These are phyloP conservation scores for Eutrema japonicum DNA, from an alignment of 345 rosid genomes.

Conservation along the genomic window DNA sequence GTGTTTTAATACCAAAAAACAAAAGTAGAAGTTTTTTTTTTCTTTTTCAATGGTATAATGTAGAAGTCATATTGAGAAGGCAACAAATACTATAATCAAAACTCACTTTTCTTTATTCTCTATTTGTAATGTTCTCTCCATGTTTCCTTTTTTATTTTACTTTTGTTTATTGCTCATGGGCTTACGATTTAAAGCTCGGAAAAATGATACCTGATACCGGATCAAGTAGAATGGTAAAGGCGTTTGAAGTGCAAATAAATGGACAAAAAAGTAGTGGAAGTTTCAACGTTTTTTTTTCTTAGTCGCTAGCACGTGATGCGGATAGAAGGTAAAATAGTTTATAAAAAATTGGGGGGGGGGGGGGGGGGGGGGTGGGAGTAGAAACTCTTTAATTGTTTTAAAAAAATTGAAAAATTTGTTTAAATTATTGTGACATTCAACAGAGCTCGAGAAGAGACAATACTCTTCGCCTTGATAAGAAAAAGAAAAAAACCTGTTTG, in stretches of 20 bases:
- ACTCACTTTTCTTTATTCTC: conserved; percentile 23
- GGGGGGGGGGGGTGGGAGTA: too few relatives aligned
- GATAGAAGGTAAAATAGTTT: background rate
- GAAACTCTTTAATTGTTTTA: background rate
- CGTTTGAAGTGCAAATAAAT: conserved; percentile 13
- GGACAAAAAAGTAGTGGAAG: background rate
- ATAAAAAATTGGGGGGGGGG: background rate
- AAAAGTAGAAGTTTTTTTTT: too few relatives aligned
- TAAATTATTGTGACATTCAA: conserved; percentile 3
- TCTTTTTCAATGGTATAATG: background rate
- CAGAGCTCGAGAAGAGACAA: conserved; percentile 39
- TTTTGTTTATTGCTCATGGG: background rate
- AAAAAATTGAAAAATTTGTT: background rate
- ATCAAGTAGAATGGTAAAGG: conserved; percentile 9
- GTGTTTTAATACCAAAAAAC: too few relatives aligned
- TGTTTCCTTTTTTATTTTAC: background rate
- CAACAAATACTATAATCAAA: conserved; percentile 33
- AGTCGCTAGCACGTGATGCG: background rate
- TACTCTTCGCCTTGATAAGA: background rate
- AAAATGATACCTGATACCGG: background rate
- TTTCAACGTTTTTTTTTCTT: background rate
- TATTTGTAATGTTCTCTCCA: conserved; percentile 9
- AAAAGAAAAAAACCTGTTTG: background rate
- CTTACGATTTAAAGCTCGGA: background rate
- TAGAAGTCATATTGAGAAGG: conserved; percentile 11